phyloP scores from a whole-genome alignment of 257 asterid genomes.

The Coffea eugenioides region DNA sequence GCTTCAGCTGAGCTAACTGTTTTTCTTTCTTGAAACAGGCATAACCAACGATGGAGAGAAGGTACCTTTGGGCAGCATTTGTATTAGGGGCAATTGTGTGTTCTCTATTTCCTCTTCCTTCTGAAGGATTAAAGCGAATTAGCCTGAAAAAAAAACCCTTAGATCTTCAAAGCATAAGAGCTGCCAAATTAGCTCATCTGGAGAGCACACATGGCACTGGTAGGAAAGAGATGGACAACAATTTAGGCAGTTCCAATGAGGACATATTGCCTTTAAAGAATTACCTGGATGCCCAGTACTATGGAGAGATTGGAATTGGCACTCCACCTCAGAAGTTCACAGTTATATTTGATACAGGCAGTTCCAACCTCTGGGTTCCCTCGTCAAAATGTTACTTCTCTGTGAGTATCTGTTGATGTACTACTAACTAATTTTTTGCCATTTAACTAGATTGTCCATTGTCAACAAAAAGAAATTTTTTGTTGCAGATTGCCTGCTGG shows the following conservation, averaged over 20 bases:
- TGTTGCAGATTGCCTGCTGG: slow-evolving; percentile 85
- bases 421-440: slow-evolving; percentile 3
- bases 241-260: slow-evolving; percentile 45
- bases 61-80: slow-evolving; percentile 34
- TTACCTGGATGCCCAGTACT: slow-evolving; percentile 93
- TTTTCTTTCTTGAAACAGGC: slow-evolving; percentile 36
- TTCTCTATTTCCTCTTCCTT: slow-evolving; percentile 50
- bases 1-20: not conserved
- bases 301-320: slow-evolving; percentile 85
- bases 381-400: slow-evolving; percentile 88
- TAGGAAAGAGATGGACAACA: slow-evolving; percentile 28
- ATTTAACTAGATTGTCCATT: not conserved
- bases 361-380: slow-evolving; percentile 98
- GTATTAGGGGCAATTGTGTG: slow-evolving; percentile 48
- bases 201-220: slow-evolving; percentile 41
- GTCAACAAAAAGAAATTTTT: not conserved
- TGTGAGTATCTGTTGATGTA: slow-evolving; percentile 49
- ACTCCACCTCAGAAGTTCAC: slow-evolving; percentile 90
- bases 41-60: slow-evolving; percentile 49
- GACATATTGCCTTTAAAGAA: slow-evolving; percentile 65
- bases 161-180: slow-evolving; percentile 45
- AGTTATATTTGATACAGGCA: slow-evolving; percentile 92
- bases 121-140: slow-evolving; percentile 59
- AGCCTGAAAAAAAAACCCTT: slow-evolving; percentile 62
- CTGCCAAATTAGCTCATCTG: slow-evolving; percentile 48